A percentile compares a stretch with the other conserved stretches of the same genome.
Conservation (phyloP, 352 stramenopile species). For the Saprolegnia parasitica region DNA sequence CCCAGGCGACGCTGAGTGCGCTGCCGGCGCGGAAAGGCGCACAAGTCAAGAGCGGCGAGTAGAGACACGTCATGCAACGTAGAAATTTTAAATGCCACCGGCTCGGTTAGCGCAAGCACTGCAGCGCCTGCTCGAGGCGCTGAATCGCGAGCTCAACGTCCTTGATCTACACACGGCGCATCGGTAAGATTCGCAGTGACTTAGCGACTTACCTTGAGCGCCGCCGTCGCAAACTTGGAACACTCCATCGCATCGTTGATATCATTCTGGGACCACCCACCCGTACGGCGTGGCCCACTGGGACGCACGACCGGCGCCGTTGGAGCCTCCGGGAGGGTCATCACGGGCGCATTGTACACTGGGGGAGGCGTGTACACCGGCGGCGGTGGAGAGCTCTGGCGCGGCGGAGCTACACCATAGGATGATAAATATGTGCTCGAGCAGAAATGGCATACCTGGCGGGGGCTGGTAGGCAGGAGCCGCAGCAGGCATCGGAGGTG, state of each 20-base stretch:
- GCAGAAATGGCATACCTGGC: slow-evolving; percentile 31
- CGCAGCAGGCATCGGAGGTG: slow-evolving; percentile 5
- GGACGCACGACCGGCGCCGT: slow-evolving; percentile 4
- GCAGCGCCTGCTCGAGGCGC: slow-evolving; percentile 69
- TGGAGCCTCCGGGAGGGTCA: slow-evolving; percentile 11
- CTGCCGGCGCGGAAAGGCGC: slow-evolving; percentile 67
- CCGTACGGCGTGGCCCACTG: slow-evolving; percentile 23
- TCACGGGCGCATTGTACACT: neutral
- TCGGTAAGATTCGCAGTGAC: neutral
- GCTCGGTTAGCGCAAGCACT: slow-evolving; percentile 49
- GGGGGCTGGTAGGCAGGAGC: slow-evolving; percentile 20
- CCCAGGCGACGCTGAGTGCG: slow-evolving; percentile 56
- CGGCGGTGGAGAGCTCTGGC: slow-evolving; percentile 12
- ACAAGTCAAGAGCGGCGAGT: slow-evolving; percentile 41
- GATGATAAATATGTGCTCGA: neutral
- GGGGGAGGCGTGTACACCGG: slow-evolving; percentile 27
- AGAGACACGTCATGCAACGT: too few relatives aligned
- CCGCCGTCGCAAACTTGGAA: slow-evolving; percentile 74
- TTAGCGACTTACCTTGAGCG: slow-evolving; percentile 53
- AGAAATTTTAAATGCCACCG: too few relatives aligned
- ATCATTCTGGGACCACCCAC: slow-evolving; percentile 55
- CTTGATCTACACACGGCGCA: slow-evolving; percentile 55
- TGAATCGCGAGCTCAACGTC: slow-evolving; percentile 74
- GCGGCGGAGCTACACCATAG: slow-evolving; percentile 15
- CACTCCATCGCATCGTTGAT: slow-evolving; percentile 82